Evolutionary conservation across 2,329 filamentous ascomycete species (phyloP).

Genomic region (Colletotrichum australisinense): DNA sequence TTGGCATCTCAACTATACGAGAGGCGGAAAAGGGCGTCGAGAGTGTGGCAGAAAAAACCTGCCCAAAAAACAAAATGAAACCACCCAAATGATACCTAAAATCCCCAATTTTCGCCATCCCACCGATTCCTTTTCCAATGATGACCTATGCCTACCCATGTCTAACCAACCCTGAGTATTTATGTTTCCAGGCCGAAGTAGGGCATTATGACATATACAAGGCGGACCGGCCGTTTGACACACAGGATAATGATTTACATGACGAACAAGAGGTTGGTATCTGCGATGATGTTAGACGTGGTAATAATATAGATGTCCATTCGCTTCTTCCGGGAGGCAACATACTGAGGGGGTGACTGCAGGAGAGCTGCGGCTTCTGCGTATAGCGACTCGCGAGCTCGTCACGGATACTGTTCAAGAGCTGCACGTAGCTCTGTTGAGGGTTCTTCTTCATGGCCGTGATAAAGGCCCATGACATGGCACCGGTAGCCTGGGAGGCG

Average conservation of each 20-base stretch:
- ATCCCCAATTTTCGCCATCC: neutral
- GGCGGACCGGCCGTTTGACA: constrained; percentile 23
- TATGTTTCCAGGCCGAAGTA: constrained; percentile 1
- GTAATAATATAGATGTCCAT: neutral
- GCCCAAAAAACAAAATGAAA: neutral
- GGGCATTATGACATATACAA: constrained; percentile 25
- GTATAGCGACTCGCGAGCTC: constrained; percentile 88
- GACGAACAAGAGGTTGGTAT: constrained; percentile 72
- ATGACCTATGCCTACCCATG: constrained; percentile 8
- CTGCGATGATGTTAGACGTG: constrained; percentile 46
- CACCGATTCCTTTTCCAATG: constrained; percentile 11
- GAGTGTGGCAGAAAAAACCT: neutral
- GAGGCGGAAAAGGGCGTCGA: neutral
- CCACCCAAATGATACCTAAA: neutral
- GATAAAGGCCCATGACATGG: constrained; percentile 99
- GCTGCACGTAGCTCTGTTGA: constrained; percentile 96
- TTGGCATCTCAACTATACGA: neutral
- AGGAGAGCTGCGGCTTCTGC: constrained; percentile 96
- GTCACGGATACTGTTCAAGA: constrained; percentile 96
- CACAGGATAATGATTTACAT: constrained; percentile 57
- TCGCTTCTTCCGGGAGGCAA: constrained; percentile 27
- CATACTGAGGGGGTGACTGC: constrained; percentile 95
- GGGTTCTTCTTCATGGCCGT: constrained; percentile 94
- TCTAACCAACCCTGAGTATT: constrained; percentile 4
- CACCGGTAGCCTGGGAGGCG: constrained; percentile 88